A percentile compares a stretch with the other conserved stretches of the same genome.
These are phyloP conservation scores for Penicillium argentinense DNA, from an alignment of 495 filamentous ascomycete species.

Conservation along the genomic window DNA sequence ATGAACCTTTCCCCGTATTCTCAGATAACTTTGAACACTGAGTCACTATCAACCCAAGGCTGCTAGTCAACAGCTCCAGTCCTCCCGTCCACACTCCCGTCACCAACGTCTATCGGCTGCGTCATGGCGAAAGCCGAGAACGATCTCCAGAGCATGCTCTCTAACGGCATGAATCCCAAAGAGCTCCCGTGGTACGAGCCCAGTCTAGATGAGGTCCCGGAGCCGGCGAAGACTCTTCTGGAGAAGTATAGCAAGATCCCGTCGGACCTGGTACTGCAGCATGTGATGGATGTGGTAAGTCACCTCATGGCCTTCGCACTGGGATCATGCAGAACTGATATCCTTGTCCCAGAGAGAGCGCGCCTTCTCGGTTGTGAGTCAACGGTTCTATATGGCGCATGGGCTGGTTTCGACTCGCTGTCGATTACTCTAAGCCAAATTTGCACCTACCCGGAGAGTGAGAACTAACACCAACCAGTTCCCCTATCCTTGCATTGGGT, in stretches of 20 bases:
- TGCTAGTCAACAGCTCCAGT: too few relatives aligned
- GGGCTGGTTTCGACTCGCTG: background rate
- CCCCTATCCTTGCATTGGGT: slow-evolving; percentile 55
- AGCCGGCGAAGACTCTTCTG: slow-evolving; percentile 34
- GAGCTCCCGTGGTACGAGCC: slow-evolving; percentile 22
- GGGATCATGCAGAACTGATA: background rate
- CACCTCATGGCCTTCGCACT: background rate
- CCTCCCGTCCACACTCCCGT: background rate
- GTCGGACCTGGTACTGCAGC: slow-evolving; percentile 39
- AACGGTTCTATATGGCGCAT: background rate
- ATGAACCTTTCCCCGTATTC: too few relatives aligned
- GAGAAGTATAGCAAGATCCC: slow-evolving; percentile 50
- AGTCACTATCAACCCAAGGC: too few relatives aligned
- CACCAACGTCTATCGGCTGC: background rate
- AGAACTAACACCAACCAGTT: slow-evolving; percentile 16
- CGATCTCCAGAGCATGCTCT: slow-evolving; percentile 11
- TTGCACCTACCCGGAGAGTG: background rate
- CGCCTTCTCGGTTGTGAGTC: slow-evolving; percentile 22
- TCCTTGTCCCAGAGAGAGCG: slow-evolving; percentile 12
- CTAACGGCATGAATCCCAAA: slow-evolving; percentile 7
- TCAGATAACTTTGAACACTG: too few relatives aligned
- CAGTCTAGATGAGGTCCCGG: slow-evolving; percentile 13
- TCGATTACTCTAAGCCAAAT: too few relatives aligned
- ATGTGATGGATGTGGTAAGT: slow-evolving; percentile 48
- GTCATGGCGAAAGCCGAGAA: slow-evolving; percentile 18